Evolutionary conservation across 2,329 filamentous ascomycete species (phyloP).

Genomic region (Arthroderma sp.): DNA sequence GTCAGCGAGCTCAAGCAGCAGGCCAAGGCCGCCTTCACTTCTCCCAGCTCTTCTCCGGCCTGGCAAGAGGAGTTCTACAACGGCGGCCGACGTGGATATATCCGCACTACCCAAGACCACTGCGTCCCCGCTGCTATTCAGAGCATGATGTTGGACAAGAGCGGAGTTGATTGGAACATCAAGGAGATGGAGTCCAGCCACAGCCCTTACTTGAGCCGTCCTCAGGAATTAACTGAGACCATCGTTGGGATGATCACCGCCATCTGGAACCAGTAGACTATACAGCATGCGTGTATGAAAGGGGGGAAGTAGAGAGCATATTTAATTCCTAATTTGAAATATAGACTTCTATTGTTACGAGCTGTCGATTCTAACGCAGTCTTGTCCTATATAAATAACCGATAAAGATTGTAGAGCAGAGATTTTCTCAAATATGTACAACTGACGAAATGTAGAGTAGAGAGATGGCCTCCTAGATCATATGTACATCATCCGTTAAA

Average conservation of each 20-base stretch:
- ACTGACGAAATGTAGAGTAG: too few relatives aligned
- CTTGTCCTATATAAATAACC: neutral
- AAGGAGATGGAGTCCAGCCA: conserved; percentile 8
- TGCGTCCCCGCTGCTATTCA: conserved; percentile 5
- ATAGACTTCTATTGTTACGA: neutral
- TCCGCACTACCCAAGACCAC: conserved; percentile 6
- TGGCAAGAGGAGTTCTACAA: conserved; percentile 9
- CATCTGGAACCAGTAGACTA: neutral
- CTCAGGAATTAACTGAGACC: conserved; percentile 8
- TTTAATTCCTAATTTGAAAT: neutral
- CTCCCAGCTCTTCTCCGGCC: neutral
- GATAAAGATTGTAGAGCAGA: too few relatives aligned
- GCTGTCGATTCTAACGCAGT: too few relatives aligned
- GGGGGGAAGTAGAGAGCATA: neutral
- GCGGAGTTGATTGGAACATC: conserved; percentile 6
- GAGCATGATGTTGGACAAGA: conserved; percentile 5
- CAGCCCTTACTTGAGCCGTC: conserved; percentile 10
- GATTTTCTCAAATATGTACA: too few relatives aligned
- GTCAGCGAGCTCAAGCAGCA: neutral
- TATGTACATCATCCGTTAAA: too few relatives aligned
- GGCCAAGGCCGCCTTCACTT: neutral
- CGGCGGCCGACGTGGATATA: conserved; percentile 7
- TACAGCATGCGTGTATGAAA: neutral
- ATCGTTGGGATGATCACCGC: conserved; percentile 2
- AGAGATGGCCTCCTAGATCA: too few relatives aligned